These are phyloP conservation scores for Houttuynia cordata DNA, from an alignment of 164 flowering plant species.

Conservation along the genomic window DNA sequence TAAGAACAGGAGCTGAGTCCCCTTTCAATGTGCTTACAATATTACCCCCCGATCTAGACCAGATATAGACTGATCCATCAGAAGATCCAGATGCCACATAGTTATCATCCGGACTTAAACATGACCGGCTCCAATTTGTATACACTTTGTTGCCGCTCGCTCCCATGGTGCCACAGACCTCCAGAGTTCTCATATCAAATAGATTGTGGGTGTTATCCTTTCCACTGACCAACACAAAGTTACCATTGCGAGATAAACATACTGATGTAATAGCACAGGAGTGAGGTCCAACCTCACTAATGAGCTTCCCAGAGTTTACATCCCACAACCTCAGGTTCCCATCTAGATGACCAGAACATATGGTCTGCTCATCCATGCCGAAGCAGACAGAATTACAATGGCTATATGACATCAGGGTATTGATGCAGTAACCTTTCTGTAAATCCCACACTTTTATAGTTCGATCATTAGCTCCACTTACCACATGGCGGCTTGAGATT, in stretches of 20 bases:
- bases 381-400: constrained; percentile 87
- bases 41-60: constrained; percentile 64
- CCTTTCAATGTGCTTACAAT: constrained; percentile 64
- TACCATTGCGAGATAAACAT: constrained; percentile 64
- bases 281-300: constrained; percentile 88
- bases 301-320: constrained; percentile 57
- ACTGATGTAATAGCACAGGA: constrained; percentile 70
- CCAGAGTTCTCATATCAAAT: constrained; percentile 71
- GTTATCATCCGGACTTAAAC: constrained; percentile 81
- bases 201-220: constrained; percentile 87
- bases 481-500: constrained; percentile 55
- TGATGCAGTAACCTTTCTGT: constrained; percentile 74
- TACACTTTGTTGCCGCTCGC: constrained; percentile 65
- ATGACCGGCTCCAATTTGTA: constrained; percentile 92
- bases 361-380: constrained; percentile 71
- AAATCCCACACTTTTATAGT: constrained; percentile 92
- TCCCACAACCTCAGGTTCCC: constrained; percentile 90
- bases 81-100: constrained; percentile 83
- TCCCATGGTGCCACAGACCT: constrained; percentile 71
- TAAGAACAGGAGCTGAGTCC: constrained; percentile 58
- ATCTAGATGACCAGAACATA: constrained; percentile 90
- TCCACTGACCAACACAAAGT: constrained; percentile 62
- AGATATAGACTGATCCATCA: constrained; percentile 71
- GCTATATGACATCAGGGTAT: constrained; percentile 68
- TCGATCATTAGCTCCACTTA: constrained; percentile 90